Conservation (phyloP, 2,329 filamentous ascomycete genomes). For the Chaetomium sp. region DNA sequence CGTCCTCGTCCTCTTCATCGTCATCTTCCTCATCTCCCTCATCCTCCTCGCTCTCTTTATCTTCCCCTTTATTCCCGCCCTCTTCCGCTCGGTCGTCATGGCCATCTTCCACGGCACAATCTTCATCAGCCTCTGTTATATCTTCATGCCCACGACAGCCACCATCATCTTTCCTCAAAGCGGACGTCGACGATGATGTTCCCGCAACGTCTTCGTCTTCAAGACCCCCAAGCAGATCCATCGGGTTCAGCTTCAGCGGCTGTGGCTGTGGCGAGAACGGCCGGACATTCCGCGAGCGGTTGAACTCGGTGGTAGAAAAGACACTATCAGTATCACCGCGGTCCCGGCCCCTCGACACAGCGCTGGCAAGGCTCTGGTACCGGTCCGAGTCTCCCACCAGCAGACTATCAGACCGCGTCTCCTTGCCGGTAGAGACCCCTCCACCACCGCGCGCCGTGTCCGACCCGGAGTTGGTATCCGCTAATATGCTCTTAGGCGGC, state of each 20-base stretch:
- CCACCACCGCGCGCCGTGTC: conserved; percentile 28
- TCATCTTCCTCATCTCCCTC: conserved; percentile 10
- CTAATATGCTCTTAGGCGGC: conserved; percentile 57
- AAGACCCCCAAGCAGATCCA: conserved; percentile 26
- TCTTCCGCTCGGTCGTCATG: conserved; percentile 6
- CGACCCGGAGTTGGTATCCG: conserved; percentile 36
- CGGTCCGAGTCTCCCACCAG: conserved; percentile 41
- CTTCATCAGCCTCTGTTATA: conserved; percentile 2
- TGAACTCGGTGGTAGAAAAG: conserved; percentile 43
- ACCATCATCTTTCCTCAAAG: background rate
- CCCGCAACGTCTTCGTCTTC: conserved; percentile 8
- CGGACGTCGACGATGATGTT: background rate
- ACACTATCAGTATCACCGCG: conserved; percentile 49
- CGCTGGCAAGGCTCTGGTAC: conserved; percentile 50
- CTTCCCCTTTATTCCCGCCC: background rate
- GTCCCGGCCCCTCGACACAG: conserved; percentile 23
- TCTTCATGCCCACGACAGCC: background rate
- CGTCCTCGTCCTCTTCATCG: conserved; percentile 7
- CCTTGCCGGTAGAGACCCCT: conserved; percentile 18
- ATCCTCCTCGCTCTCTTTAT: too few relatives aligned
- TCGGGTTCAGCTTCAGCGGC: conserved; percentile 27
- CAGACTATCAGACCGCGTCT: conserved; percentile 49
- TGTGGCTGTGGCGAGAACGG: conserved; percentile 54
- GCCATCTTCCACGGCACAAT: conserved; percentile 8
- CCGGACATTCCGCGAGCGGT: conserved; percentile 45